phyloP scores from a whole-genome alignment of 495 filamentous ascomycete genomes.

The Xylaria flabelliformis region DNA sequence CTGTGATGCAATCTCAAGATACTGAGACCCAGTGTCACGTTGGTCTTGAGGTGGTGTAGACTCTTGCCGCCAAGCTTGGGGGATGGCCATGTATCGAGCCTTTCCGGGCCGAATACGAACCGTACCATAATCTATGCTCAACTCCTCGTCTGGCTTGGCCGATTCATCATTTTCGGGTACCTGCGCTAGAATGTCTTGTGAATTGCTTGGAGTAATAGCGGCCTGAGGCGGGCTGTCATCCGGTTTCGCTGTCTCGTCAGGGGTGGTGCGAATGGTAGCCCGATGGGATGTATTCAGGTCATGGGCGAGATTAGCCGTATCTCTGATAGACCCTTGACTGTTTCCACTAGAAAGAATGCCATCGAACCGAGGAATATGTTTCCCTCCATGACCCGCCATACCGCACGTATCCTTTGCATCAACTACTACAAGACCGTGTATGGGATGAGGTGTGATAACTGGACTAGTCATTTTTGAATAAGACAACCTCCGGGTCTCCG shows the following conservation, averaged over 20 bases:
- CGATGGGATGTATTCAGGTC: not conserved
- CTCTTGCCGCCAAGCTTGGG: conserved; percentile 1
- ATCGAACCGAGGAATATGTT: not conserved
- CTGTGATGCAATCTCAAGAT: not conserved
- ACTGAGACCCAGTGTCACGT: not conserved
- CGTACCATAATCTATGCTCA: conserved; percentile 20
- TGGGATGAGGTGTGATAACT: not conserved
- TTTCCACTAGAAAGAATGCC: not conserved
- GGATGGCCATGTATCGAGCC: conserved; percentile 2
- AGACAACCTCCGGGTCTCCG: not conserved
- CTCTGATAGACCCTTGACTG: not conserved
- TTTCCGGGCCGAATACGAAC: conserved; percentile 15
- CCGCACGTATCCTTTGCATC: not conserved
- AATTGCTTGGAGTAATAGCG: not conserved
- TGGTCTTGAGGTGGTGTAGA: not conserved
- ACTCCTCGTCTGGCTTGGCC: not conserved
- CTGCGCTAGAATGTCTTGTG: not conserved
- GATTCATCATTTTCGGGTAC: not conserved
- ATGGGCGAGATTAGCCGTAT: not conserved
- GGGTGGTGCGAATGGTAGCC: not conserved
- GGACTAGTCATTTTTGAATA: not conserved
- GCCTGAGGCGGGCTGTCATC: not conserved
- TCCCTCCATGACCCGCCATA: not conserved
- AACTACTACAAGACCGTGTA: conserved; percentile 1
- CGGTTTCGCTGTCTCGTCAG: not conserved